These are phyloP conservation scores for Cyberlindnera xylosilytica DNA, from an alignment of 805 yeast genomes.

Conservation along the genomic window DNA sequence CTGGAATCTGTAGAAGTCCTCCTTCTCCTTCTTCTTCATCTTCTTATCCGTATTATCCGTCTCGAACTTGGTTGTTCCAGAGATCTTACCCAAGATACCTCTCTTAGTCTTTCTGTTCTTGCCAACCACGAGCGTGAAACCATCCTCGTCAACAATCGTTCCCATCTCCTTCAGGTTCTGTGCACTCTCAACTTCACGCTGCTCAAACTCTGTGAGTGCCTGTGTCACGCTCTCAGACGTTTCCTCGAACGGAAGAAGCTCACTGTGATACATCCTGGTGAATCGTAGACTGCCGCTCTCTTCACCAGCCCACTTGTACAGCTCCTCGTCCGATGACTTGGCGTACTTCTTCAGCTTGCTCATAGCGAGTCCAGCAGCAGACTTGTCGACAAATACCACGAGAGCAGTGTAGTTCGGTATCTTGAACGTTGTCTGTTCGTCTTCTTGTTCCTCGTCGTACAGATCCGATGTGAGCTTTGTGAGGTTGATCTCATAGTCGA, in stretches of 20 bases:
- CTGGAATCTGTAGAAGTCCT: constrained; percentile 94
- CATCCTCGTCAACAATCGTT: constrained; percentile 83
- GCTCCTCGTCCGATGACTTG: constrained; percentile 38
- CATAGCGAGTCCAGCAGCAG: constrained; percentile 63
- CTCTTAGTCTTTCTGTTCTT: constrained; percentile 78
- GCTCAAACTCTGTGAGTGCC: constrained; percentile 61
- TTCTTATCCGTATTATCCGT: constrained; percentile 36
- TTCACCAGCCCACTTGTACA: constrained; percentile 29
- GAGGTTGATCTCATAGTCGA: constrained; percentile 48
- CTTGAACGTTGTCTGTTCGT: constrained; percentile 34
- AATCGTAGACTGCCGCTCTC: constrained; percentile 40
- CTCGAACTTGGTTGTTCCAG: constrained; percentile 36
- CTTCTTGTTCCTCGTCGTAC: constrained; percentile 32
- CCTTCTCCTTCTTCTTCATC: constrained; percentile 71
- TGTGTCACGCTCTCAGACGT: constrained; percentile 55
- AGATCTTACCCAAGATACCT: constrained; percentile 59
- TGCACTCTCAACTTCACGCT: constrained; percentile 59
- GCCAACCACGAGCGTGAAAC: constrained; percentile 88
- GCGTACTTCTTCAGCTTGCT: constrained; percentile 51
- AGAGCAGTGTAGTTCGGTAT: constrained; percentile 75
- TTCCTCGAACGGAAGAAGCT: constrained; percentile 44
- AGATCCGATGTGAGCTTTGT: constrained; percentile 58
- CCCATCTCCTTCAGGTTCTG: constrained; percentile 54
- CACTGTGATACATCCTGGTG: constrained; percentile 35
- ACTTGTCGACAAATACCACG: constrained; percentile 69